phyloP scores from a whole-genome alignment of 805 yeast species.

The Myxozyma udenii region DNA sequence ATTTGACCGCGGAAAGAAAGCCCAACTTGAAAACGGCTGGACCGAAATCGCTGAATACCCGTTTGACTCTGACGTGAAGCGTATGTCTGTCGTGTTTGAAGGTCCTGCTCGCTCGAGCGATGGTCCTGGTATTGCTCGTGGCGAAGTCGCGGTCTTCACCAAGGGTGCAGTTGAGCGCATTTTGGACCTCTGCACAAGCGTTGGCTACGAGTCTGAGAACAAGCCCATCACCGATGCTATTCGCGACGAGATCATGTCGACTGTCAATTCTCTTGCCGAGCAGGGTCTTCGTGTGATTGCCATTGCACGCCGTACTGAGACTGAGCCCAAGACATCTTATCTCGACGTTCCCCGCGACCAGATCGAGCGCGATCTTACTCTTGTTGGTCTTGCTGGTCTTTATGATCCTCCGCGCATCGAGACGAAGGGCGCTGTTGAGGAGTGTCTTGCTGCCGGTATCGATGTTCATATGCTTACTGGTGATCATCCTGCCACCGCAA shows the following conservation, averaged over 20 bases:
- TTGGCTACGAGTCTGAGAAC: slow-evolving; percentile 26
- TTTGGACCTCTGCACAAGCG: slow-evolving; percentile 51
- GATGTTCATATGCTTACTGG: slow-evolving; percentile 81
- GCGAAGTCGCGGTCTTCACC: slow-evolving; percentile 43
- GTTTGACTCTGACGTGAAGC: slow-evolving; percentile 68
- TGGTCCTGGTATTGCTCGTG: slow-evolving; percentile 1
- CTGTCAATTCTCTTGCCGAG: slow-evolving; percentile 57
- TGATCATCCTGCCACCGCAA: slow-evolving; percentile 75
- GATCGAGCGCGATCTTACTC: slow-evolving; percentile 54
- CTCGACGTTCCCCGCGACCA: slow-evolving; percentile 41
- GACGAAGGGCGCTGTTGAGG: slow-evolving; percentile 60
- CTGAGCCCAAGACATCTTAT: slow-evolving; percentile 22
- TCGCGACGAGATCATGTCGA: slow-evolving; percentile 46
- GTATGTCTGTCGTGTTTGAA: slow-evolving; percentile 64
- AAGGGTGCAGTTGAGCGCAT: slow-evolving; percentile 80
- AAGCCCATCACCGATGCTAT: slow-evolving; percentile 43
- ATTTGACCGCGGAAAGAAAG: slow-evolving; percentile 48
- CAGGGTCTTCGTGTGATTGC: slow-evolving; percentile 74
- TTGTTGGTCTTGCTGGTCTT: slow-evolving; percentile 70
- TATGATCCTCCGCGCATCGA: slow-evolving; percentile 78
- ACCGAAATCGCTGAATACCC: slow-evolving; percentile 64
- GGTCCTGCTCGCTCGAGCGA: slow-evolving; percentile 33
- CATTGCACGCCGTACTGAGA: slow-evolving; percentile 50
- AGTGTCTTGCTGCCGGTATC: slow-evolving; percentile 71
- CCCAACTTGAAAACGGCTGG: slow-evolving; percentile 42